These are phyloP conservation scores for Capsicum pubescens DNA, from an alignment of 257 asterid species.

Conservation along the genomic window DNA sequence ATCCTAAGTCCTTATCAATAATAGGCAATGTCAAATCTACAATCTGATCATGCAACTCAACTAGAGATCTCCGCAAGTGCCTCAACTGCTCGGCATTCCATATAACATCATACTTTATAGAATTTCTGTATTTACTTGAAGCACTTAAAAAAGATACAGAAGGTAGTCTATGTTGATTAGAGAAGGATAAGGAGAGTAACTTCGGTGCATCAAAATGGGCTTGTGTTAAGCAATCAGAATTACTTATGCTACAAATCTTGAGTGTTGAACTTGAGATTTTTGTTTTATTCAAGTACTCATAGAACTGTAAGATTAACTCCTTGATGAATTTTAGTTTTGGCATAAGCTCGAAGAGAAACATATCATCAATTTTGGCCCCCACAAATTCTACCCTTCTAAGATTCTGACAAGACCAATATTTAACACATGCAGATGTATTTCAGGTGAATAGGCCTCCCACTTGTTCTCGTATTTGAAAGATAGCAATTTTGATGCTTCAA, in stretches of 20 bases:
- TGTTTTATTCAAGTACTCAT: not conserved
- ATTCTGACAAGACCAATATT: not conserved
- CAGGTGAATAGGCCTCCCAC: no score
- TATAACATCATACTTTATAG: not conserved
- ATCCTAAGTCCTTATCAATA: not conserved
- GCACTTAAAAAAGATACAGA: not conserved
- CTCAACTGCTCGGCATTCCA: not conserved
- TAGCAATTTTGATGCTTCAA: not conserved
- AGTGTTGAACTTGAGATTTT: not conserved
- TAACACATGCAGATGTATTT: not conserved
- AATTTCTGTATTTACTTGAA: conserved; percentile 4
- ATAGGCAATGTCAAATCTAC: not conserved
- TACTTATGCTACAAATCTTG: not conserved
- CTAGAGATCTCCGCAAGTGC: not conserved
- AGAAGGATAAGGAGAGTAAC: not conserved
- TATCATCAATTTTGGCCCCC: not conserved
- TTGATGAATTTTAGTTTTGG: not conserved
- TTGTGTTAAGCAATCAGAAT: not conserved
- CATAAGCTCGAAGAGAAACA: not conserved
- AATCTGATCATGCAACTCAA: not conserved
- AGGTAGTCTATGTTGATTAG: not conserved
- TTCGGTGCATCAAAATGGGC: not conserved
- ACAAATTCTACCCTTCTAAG: not conserved
- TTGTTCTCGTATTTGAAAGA: not conserved
- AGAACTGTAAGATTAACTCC: not conserved